Conservation (phyloP, 495 filamentous ascomycete species). For the Xylaria cubensis region DNA sequence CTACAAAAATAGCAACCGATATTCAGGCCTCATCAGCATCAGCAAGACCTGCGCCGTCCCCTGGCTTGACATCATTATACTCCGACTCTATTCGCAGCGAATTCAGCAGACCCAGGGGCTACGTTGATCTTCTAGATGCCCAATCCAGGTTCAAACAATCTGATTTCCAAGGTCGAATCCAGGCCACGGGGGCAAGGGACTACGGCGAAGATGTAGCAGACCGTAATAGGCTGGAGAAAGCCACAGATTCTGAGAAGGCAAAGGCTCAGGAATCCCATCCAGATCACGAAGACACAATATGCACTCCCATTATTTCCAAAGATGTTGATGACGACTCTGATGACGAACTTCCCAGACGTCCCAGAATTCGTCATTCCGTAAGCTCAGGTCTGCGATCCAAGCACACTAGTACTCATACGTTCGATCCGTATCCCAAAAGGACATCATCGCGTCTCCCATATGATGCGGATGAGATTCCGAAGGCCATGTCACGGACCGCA, state of each 20-base stretch:
- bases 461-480: slow-evolving; percentile 20
- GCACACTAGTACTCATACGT: slow-evolving; percentile 27
- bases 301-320: neutral
- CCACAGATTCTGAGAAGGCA: neutral
- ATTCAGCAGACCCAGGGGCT: slow-evolving; percentile 31
- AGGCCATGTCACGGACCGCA: slow-evolving; percentile 4
- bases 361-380: slow-evolving; percentile 34
- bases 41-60: slow-evolving; percentile 13
- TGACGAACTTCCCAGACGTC: slow-evolving; percentile 22
- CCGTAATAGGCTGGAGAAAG: slow-evolving; percentile 52
- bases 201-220: slow-evolving; percentile 65
- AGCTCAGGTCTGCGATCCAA: slow-evolving; percentile 36
- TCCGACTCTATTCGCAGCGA: slow-evolving; percentile 39
- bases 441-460: slow-evolving; percentile 28
- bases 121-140: slow-evolving; percentile 60
- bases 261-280: neutral
- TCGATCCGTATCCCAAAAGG: slow-evolving; percentile 31
- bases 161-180: slow-evolving; percentile 52
- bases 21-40: neutral
- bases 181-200: slow-evolving; percentile 54
- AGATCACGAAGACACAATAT: neutral
- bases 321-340: slow-evolving; percentile 19
- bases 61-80: slow-evolving; percentile 16
- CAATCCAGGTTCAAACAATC: slow-evolving; percentile 54
- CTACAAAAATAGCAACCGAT: slow-evolving; percentile 27